phyloP scores from a whole-genome alignment of 192 early-diverging fungal species.

The Cladochytrium replicatum region DNA sequence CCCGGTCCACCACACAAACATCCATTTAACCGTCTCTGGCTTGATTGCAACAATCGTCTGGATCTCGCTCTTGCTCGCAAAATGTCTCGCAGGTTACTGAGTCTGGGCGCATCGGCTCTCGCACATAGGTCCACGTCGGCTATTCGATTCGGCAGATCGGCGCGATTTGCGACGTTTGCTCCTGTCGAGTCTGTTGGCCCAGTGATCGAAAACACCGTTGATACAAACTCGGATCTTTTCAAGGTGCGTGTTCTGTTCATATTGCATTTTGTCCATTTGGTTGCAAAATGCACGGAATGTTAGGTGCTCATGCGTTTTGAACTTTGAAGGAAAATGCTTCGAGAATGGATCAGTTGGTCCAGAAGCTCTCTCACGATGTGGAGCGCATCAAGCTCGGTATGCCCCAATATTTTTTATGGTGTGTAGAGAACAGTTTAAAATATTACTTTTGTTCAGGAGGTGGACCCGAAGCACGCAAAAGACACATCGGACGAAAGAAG shows the following conservation, averaged over 20 bases:
- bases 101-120: no score
- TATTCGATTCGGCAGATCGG: neutral
- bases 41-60: no score
- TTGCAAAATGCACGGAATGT: neutral
- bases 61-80: no score
- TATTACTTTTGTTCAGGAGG: slow-evolving; percentile 57
- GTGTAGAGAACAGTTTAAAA: neutral
- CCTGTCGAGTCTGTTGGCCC: slow-evolving; percentile 44
- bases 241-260: slow-evolving; percentile 46
- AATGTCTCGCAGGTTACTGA: no score
- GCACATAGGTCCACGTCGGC: no score
- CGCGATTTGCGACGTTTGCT: slow-evolving; percentile 17
- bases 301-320: slow-evolving; percentile 2
- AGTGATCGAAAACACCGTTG: slow-evolving; percentile 60
- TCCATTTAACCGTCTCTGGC: no score
- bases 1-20: no score
- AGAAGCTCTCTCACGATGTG: slow-evolving; percentile 51
- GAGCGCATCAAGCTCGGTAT: slow-evolving; percentile 69
- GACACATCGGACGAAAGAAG: slow-evolving; percentile 78
- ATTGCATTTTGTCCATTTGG: no score
- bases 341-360: slow-evolving; percentile 56
- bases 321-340: slow-evolving; percentile 74
- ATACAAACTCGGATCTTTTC: slow-evolving; percentile 57
- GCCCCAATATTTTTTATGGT: slow-evolving; percentile 3
- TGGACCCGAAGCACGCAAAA: slow-evolving; percentile 66